Evolutionary conservation across 129 eudicot species (phyloP).

Genomic region (Flaveria ramosissima): DNA sequence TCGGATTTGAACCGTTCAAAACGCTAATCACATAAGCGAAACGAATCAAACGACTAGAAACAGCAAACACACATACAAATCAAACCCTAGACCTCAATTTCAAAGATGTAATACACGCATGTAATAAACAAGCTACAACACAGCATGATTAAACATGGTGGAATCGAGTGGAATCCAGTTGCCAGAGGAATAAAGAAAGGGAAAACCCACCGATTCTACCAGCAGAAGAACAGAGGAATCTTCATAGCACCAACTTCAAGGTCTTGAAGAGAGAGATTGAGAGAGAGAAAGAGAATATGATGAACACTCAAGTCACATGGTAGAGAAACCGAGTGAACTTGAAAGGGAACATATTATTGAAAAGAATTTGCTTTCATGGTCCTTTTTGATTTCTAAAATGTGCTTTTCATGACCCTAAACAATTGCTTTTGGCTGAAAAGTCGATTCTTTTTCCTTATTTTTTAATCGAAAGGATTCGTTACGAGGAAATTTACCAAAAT

Average conservation of each 20-base stretch:
- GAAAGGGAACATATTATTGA: conserved; percentile 26
- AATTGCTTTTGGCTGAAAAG: not conserved
- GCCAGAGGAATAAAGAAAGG: conserved; percentile 6
- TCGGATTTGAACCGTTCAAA: not conserved
- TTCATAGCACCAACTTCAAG: conserved; percentile 39
- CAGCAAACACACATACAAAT: conserved; percentile 12
- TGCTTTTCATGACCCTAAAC: conserved; percentile 19
- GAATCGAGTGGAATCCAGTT: conserved; percentile 22
- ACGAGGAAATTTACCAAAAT: no score
- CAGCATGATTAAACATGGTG: not conserved
- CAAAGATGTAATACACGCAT: not conserved
- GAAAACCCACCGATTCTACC: conserved; percentile 28
- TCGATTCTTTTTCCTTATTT: not conserved
- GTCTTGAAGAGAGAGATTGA: conserved; percentile 23
- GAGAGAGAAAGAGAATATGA: conserved; percentile 30
- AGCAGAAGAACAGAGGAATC: conserved; percentile 33
- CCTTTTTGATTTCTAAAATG: conserved; percentile 25
- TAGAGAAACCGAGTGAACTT: conserved; percentile 41
- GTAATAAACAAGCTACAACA: conserved; percentile 13
- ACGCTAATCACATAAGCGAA: not conserved
- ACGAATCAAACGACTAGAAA: conserved; percentile 15
- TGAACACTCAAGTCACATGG: conserved; percentile 39
- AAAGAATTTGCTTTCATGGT: conserved; percentile 15
- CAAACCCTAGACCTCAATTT: conserved; percentile 18
- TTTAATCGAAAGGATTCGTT: no score